Conservation (phyloP, 805 yeast genomes). For the Lipomyces spencermartinsiae region DNA sequence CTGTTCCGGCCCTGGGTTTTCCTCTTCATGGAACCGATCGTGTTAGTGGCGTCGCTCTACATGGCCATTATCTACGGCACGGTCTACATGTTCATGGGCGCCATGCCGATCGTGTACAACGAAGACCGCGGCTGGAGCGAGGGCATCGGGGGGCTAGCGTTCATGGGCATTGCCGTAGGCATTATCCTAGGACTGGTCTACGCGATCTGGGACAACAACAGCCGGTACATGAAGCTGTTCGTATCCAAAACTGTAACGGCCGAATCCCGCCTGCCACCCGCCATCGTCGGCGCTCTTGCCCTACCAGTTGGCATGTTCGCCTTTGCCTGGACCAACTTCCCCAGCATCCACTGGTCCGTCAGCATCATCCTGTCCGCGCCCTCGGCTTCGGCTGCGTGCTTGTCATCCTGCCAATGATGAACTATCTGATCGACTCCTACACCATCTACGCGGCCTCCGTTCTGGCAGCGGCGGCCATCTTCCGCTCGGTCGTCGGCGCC, state of each 20-base stretch:
- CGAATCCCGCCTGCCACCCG: slow-evolving; percentile 61
- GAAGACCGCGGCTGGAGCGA: slow-evolving; percentile 63
- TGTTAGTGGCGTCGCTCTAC: slow-evolving; percentile 63
- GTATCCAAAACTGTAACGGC: slow-evolving; percentile 52
- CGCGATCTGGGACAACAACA: slow-evolving; percentile 51
- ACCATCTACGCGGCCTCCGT: slow-evolving; percentile 71
- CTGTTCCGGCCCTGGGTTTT: slow-evolving; percentile 60
- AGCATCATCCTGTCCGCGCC: slow-evolving; percentile 59
- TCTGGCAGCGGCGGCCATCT: slow-evolving; percentile 69
- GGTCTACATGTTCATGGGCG: slow-evolving; percentile 65
- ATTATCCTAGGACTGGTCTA: slow-evolving; percentile 62
- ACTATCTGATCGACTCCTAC: slow-evolving; percentile 52
- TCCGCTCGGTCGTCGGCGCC: slow-evolving; percentile 69
- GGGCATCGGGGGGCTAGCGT: slow-evolving; percentile 66
- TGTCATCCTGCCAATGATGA: slow-evolving; percentile 51
- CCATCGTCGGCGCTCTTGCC: slow-evolving; percentile 57
- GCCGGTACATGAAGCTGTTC: slow-evolving; percentile 44
- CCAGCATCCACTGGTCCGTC: slow-evolving; percentile 63
- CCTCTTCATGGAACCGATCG: slow-evolving; percentile 64
- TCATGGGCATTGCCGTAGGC: slow-evolving; percentile 59
- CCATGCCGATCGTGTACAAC: slow-evolving; percentile 65
- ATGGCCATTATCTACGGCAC: slow-evolving; percentile 71
- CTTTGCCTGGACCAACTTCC: slow-evolving; percentile 80
- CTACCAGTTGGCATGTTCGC: slow-evolving; percentile 66
- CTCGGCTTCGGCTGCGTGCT: slow-evolving; percentile 50